Evolutionary conservation across 2,329 filamentous ascomycete species (phyloP).

Genomic region (Apiospora kogelbergensis): DNA sequence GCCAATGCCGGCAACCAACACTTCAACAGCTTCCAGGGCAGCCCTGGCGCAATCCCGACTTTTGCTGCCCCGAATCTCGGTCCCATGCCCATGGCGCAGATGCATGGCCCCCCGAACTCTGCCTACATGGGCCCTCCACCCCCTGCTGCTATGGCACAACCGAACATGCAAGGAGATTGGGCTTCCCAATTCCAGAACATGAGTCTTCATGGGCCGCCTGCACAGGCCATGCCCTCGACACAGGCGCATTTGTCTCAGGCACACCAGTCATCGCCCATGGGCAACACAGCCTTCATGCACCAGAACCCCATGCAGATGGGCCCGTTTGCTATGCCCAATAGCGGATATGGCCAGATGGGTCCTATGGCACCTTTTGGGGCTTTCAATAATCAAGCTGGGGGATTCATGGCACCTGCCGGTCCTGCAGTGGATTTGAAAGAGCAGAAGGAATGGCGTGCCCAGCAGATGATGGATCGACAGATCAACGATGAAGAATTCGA

Average conservation of each 20-base stretch:
- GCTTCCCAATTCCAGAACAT: constrained; percentile 46
- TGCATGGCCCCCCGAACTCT: constrained; percentile 5
- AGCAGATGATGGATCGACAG: constrained; percentile 9
- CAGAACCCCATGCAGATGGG: constrained; percentile 1
- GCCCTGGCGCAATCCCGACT: constrained; percentile 16
- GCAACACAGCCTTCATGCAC: neutral
- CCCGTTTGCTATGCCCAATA: neutral
- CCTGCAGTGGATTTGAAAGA: neutral
- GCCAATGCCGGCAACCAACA: constrained; percentile 14
- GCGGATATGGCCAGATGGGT: neutral
- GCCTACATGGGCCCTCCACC: constrained; percentile 16
- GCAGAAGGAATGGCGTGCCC: constrained; percentile 8
- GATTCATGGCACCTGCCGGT: neutral
- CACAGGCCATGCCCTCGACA: neutral
- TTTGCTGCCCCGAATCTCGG: neutral
- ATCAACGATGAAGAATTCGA: constrained; percentile 12
- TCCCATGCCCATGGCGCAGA: constrained; percentile 1
- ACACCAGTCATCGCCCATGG: neutral
- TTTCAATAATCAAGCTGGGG: neutral
- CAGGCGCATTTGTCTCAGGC: neutral
- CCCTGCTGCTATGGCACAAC: constrained; percentile 11
- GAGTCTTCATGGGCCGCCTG: constrained; percentile 27
- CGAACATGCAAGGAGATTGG: constrained; percentile 27
- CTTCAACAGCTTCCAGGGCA: constrained; percentile 19
- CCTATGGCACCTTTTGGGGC: neutral